Evolutionary conservation across 257 asterid genomes (phyloP).

Genomic region (Solanum bulbocastanum): DNA sequence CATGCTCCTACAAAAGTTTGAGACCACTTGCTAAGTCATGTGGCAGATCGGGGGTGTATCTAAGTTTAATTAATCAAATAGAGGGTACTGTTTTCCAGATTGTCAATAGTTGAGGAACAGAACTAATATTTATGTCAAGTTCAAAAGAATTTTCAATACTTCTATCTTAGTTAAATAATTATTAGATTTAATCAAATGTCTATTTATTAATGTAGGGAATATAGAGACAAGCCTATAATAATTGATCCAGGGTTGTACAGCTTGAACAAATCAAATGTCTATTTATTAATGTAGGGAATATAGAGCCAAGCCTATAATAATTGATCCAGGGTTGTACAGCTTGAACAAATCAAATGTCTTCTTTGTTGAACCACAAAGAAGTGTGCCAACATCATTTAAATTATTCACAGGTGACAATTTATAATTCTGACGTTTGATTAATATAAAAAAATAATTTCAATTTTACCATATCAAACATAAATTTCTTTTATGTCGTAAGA

Average conservation of each 20-base stretch:
- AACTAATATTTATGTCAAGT: not conserved
- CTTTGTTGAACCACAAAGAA: constrained; percentile 42
- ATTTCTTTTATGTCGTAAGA: not conserved
- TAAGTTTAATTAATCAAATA: not conserved
- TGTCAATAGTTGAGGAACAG: accelerated
- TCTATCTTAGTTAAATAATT: too few species aligned
- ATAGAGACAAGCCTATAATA: constrained; percentile 62
- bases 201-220: constrained; percentile 19
- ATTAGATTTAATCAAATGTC: not conserved
- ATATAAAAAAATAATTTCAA: not conserved
- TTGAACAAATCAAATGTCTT: constrained; percentile 14
- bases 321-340: constrained; percentile 61
- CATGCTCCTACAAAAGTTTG: not conserved
- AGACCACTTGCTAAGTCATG: not conserved
- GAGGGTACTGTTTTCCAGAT: accelerated
- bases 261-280: constrained; percentile 12
- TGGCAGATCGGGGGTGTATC: accelerated
- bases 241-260: constrained; percentile 65
- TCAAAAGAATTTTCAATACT: accelerated
- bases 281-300: constrained; percentile 24
- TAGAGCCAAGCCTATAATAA: constrained; percentile 63
- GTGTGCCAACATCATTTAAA: constrained; percentile 3
- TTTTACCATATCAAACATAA: not conserved
- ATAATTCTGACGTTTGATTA: not conserved
- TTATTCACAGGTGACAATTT: constrained; percentile 44